phyloP scores from a whole-genome alignment of 345 rosid genomes.

The Alliaria petiolata region DNA sequence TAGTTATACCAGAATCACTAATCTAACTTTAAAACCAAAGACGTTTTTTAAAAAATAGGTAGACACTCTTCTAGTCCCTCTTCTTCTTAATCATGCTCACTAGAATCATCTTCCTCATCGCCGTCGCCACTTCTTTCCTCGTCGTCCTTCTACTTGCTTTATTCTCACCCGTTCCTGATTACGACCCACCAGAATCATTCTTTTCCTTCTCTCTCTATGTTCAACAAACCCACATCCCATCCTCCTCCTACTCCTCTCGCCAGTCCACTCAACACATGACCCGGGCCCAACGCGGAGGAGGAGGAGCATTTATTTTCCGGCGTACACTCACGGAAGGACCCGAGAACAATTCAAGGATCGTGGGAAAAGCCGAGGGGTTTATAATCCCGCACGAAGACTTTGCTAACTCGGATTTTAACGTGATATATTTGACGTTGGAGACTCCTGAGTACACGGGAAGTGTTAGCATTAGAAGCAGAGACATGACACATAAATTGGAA shows the following conservation, averaged over 20 bases:
- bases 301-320: slow-evolving; percentile 62
- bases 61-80: background rate
- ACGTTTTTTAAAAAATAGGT: background rate
- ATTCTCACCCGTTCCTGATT: slow-evolving; percentile 50
- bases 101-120: slow-evolving; percentile 50
- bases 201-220: slow-evolving; percentile 71
- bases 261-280: slow-evolving; percentile 12
- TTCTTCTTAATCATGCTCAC: slow-evolving; percentile 44
- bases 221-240: slow-evolving; percentile 44
- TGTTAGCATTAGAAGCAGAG: slow-evolving; percentile 55
- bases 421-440: slow-evolving; percentile 65
- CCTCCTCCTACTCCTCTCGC: slow-evolving; percentile 21
- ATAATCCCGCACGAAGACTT: slow-evolving; percentile 57
- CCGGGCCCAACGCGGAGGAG: background rate
- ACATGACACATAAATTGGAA: slow-evolving; percentile 29
- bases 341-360: slow-evolving; percentile 55
- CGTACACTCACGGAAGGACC: slow-evolving; percentile 65
- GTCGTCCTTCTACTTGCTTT: slow-evolving; percentile 56
- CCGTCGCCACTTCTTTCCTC: slow-evolving; percentile 44
- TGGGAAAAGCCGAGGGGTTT: slow-evolving; percentile 81
- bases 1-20: slow-evolving; percentile 21
- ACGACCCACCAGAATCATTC: slow-evolving; percentile 30
- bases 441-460: slow-evolving; percentile 57
- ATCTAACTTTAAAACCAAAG: slow-evolving; percentile 20
- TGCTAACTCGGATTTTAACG: slow-evolving; percentile 59